phyloP scores from a whole-genome alignment of 2,329 filamentous ascomycete genomes.

The Fusarium sp. region DNA sequence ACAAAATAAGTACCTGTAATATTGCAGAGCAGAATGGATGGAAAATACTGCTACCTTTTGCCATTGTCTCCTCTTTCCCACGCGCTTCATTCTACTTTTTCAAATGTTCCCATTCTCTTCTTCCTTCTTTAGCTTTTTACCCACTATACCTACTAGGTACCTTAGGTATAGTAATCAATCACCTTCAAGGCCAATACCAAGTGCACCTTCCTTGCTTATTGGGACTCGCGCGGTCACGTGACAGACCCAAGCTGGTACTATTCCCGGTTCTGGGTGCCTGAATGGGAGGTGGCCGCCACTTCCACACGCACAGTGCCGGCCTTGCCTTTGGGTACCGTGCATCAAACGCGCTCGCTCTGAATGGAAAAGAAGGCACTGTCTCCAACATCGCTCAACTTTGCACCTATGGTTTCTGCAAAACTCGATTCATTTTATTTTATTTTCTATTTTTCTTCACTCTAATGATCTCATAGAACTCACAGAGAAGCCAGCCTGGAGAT shows the following conservation, averaged over 20 bases:
- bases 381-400: not conserved
- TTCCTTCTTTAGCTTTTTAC: not conserved
- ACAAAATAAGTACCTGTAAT: not conserved
- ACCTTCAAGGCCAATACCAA: not conserved
- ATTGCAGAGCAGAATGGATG: not conserved
- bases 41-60: not conserved
- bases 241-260: not conserved
- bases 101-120: too few relatives aligned
- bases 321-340: not conserved
- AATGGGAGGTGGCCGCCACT: not conserved
- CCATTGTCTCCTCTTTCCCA: not conserved
- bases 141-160: too few relatives aligned
- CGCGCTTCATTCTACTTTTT: not conserved
- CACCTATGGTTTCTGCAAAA: not conserved
- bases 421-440: not conserved
- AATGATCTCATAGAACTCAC: not conserved
- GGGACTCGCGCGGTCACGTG: not conserved
- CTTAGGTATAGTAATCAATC: not conserved
- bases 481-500: not conserved
- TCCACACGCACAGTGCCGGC: not conserved
- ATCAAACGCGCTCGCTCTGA: slow-evolving; percentile 1
- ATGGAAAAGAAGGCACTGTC: not conserved
- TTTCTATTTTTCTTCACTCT: not conserved
- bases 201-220: not conserved
- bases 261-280: not conserved